Base-by-base conservation (phyloP, 345 rosid genomes). In the Mangifera indica region DNA sequence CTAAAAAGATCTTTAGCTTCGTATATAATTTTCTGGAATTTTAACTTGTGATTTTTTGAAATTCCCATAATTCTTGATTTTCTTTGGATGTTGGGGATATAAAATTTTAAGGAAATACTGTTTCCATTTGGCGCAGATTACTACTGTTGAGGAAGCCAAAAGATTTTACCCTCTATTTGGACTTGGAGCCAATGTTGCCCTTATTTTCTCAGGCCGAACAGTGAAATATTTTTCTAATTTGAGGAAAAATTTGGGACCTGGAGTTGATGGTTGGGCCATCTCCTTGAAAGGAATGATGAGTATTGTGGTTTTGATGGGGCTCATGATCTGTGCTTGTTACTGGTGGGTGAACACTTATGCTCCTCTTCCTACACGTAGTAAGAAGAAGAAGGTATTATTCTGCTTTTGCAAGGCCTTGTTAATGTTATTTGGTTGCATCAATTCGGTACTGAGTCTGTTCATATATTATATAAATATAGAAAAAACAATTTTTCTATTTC, bases 201-300 rank as follows among this genome's bases (percentile, higher is more conserved):
- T 94, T 40, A 74, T 94, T 59, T 94, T 94, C 83, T 94, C 98
- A 1, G 97, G 98, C 53, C 80, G 98, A 76, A 94, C 98, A 49
- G 98, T 94, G 60, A 94, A 94, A 74, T 94, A 94, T 74, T 91
- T 94, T 83, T 94, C 98, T 42, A 91, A 87, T 58, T 65, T 94
- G 89, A 90, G 98, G 72, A 75, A 85, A 72, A 84, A 71, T 77
- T 82, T 94, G 85, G 98, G 97, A 29, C 98, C 98, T 74, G 97
- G 98, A 76, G 97, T 94, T 72, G 98, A 94, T 84, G 98, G 98
- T 49, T 94, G 98, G 98, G 97, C 98, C 55, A 62, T 92, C 75
- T 92, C 98, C 69, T 84, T 94, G 74, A 92, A 89, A 80, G 98
- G 79, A 15, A 94, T 94, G 98, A 94, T 94, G 97, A 90, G 92